Base-by-base conservation (phyloP, 2,329 filamentous ascomycete species). In the Dactylella cylindrospora region DNA sequence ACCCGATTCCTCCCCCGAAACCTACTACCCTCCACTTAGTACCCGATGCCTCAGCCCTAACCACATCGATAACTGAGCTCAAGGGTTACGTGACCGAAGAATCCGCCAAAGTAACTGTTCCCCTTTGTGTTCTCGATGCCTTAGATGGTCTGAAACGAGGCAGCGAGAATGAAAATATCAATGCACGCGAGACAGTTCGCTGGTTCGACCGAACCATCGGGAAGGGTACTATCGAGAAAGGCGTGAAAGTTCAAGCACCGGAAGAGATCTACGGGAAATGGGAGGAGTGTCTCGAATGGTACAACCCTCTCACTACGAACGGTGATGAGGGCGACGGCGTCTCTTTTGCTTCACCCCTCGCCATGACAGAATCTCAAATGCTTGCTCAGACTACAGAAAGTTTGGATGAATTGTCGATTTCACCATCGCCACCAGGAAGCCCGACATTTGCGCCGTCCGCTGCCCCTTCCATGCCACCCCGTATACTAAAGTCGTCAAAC, bases 11-110 rank as follows among this genome's bases (percentile, higher is more conserved):
- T 3, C 52, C 68, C n/a, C 67, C 66, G 5, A 64, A 65, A n/a
- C 73, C 73, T 66, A 77, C 76, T 68, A 72, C 75, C 66, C 76
- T 78, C 66, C 74, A 77, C 69, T 79, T 77, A 71, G 75, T 78
- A 64, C 75, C 78, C 65, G 77, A 79, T 68, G 77, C 78, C 66
- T 78, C 76, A 44, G 76, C 76, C 40, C 69, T 79, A 52, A 77
- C 76, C 39, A 76, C 76, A 45, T 78, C 76, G 61, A 76, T 79
- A 65, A 75, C 75, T 53, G 77, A 78, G 68, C 76, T 79, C 61
- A 79, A 79, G 70, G 73, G 73, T 69, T 79, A 77, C 75, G 76
- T 77, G 43, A 72, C 74, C 20, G 74, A 76, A 51, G 76, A 76
- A 25, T 72, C 74, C 29, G 74, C 79, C 47, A 76, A 73, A 61